These are phyloP conservation scores for Mycena haematopus DNA, from an alignment of 768 basidiomycete species.

Conservation along the genomic window DNA sequence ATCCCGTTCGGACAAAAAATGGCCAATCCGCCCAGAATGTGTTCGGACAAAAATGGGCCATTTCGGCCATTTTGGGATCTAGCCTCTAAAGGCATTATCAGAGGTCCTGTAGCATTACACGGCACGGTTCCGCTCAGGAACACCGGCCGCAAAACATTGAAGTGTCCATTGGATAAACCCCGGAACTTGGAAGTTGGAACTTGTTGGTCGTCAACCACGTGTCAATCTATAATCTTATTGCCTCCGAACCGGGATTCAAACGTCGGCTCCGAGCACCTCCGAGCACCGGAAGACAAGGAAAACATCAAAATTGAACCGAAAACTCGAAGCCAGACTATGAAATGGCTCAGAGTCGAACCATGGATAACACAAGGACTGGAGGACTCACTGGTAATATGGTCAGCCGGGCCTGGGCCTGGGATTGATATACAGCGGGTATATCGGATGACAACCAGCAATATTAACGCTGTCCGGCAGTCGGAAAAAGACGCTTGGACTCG, in stretches of 20 bases:
- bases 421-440: background rate
- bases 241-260: constrained; percentile 12
- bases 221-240: background rate
- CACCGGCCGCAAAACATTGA: too few relatives aligned
- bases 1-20: too few relatives aligned
- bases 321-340: background rate
- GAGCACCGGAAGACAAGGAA: background rate
- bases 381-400: background rate
- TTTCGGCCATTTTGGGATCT: too few relatives aligned
- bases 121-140: too few relatives aligned
- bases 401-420: background rate
- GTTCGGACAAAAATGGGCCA: too few relatives aligned
- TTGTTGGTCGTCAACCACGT: constrained; percentile 18
- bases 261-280: constrained; percentile 14
- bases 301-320: background rate
- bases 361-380: background rate
- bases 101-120: too few relatives aligned
- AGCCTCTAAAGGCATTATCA: too few relatives aligned
- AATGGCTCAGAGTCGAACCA: background rate
- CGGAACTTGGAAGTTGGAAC: background rate
- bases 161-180: background rate
- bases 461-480: too few relatives aligned
- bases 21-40: too few relatives aligned
- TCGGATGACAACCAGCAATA: background rate
- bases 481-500: too few relatives aligned